Base-by-base conservation (phyloP, 2,329 filamentous ascomycete genomes). In the Karstenula rhodostoma region DNA sequence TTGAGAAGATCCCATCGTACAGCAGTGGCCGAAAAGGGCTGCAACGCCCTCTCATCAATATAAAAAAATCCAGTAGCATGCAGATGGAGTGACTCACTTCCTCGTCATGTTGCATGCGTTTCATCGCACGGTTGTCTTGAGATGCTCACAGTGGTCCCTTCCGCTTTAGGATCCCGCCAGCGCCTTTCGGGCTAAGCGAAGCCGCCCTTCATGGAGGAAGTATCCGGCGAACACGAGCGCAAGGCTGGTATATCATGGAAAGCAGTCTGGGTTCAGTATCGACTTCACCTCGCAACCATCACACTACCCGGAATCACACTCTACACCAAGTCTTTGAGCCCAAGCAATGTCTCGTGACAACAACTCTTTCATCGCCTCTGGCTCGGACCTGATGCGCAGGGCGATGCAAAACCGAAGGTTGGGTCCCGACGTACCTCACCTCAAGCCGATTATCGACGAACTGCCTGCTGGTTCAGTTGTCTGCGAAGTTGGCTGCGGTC, bases 361-460 rank as follows among this genome's bases (percentile, higher is more conserved):
- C 13, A 32, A 52, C 5, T 10, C 33, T 3, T 52, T 35, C 33
- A 52, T 52, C 19, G 49, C 49, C 12, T 52, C 49, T 8, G 49
- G 49, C 19, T 52, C 49, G 23, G 49, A 52, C 33, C 15, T 52
- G 19, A 52, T 52, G 49, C 49, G 49, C 23, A 52, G 33, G 25
- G 49, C 49, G 12, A 52, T 52, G 49, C 49, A 52, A 27, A 52
- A 52, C 22, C n/a, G 49, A 52, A 37, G 33, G 15, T 27, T 52
- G 49, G n/a, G 42, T 22, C 33, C 49, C 2, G 49, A 52, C 22
- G 49, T 52, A 8, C 33, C 49, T 7, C 49, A 52, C 33, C 13
- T 52, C 12, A 52, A 52, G 33, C 49, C 49, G 6, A 52, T 52
- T 10, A 27, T 52, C 22, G 49, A 52, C 27, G 6, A 37, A 9